Base-by-base conservation (phyloP, 495 filamentous ascomycete species). In the Xylaria castorea region DNA sequence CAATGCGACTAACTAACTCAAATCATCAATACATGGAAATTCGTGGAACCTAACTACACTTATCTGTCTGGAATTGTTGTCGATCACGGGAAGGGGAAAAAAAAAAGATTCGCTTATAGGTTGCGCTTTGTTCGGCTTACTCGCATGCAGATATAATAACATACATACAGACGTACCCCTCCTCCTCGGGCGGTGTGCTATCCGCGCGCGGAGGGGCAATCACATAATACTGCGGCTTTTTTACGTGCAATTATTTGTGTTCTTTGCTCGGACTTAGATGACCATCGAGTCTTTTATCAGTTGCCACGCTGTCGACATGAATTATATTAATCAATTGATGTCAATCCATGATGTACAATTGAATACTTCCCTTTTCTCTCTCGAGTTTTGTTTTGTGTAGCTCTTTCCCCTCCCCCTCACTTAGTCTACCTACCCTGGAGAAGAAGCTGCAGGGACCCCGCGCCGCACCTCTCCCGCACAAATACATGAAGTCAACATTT, bases 391-490 rank as follows among this genome's bases (percentile, higher is more conserved):
- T 25, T 44, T 27, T 63, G 2, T 16, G 2, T n/a, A 25, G n/a
- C 60, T 22, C n/a, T 3, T 32, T 42, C 42, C 25, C 63, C 42
- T 40, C 42, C 64, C 63, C 27, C 46, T 50, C 64, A 51, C 46
- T 50, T 51, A 36, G 64, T 53, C 64, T 8, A 18, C 25, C 30
- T 66, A 66, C 64, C 64, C 27, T 9, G 32, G 64, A 66, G 64
- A 22, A 53, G 42, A 34, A 48, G 9, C 3, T 42, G 22, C 38
- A 40, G 61, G 61, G 61, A n/a, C 32, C 2, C 16, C 22, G 61
- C 12, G 36, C 61, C 5, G 0, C n/a, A 63, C 22, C 40, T 48
- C 25, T 9, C 12, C 22, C 62, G 25, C 63, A 25, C 61, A 22
- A 30, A 20, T n/a, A 32, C 27, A 16, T 57, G 53, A n/a, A 18